These are phyloP conservation scores for Detonula confervacea DNA, from an alignment of 352 stramenopile genomes.

Conservation along the genomic window DNA sequence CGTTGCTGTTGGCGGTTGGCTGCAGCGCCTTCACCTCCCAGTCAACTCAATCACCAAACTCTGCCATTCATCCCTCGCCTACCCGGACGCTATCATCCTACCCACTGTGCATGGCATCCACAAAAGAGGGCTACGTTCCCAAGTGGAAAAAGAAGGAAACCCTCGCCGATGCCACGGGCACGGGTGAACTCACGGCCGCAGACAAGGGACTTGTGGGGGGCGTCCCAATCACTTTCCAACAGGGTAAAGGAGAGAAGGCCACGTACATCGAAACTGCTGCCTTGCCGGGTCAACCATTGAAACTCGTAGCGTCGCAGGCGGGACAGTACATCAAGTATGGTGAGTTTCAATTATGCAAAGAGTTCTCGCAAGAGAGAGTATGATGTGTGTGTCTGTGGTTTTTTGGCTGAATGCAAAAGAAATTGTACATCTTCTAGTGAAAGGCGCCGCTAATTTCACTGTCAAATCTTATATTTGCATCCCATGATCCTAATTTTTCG, in stretches of 20 bases:
- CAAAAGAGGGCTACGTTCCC: constrained; percentile 66
- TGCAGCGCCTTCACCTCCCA: constrained; percentile 40
- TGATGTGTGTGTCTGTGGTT: not conserved
- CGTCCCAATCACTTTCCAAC: constrained; percentile 80
- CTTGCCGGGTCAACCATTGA: constrained; percentile 72
- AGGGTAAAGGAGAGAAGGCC: constrained; percentile 64
- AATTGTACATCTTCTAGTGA: no score
- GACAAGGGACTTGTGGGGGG: constrained; percentile 75
- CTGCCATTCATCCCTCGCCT: not conserved
- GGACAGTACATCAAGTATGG: constrained; percentile 86
- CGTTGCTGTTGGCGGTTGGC: constrained; percentile 14
- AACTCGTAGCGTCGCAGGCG: constrained; percentile 82
- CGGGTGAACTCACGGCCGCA: constrained; percentile 41
- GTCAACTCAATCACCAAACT: constrained; percentile 15
- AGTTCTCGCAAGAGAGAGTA: not conserved
- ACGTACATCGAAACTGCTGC: constrained; percentile 70
- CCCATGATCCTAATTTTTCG: no score
- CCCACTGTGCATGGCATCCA: constrained; percentile 46
- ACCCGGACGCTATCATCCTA: constrained; percentile 4
- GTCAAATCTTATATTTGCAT: no score
- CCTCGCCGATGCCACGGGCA: constrained; percentile 66
- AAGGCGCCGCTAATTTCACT: no score
- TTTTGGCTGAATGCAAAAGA: not conserved
- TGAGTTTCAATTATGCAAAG: not conserved
- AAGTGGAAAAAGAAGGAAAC: constrained; percentile 86